Conservation (phyloP, 768 basidiomycete species). For the Hericium alpestre region DNA sequence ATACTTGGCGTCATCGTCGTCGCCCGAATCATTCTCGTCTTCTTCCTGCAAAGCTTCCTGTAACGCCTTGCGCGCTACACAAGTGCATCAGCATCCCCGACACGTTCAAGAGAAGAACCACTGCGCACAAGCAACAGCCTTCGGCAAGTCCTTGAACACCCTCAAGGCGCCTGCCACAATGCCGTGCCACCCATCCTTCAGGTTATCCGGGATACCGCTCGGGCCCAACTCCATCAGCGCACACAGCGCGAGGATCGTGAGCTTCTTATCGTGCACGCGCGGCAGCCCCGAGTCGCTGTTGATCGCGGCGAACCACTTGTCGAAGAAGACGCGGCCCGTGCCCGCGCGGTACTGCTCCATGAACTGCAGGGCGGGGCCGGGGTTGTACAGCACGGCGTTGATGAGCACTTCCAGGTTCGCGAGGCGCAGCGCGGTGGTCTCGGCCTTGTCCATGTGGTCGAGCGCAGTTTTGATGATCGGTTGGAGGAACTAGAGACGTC, state of each 20-base stretch:
- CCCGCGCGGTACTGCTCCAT: conserved; percentile 55
- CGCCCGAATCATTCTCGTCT: conserved; percentile 24
- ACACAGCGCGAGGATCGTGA: conserved; percentile 67
- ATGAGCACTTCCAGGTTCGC: conserved; percentile 78
- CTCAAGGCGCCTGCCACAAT: conserved; percentile 62
- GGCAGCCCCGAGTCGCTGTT: conserved; percentile 49
- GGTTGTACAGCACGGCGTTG: conserved; percentile 77
- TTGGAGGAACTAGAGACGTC: conserved; percentile 42
- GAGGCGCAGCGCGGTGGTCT: conserved; percentile 56
- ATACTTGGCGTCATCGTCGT: conserved; percentile 51
- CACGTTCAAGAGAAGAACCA: not conserved
- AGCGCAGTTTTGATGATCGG: conserved; percentile 54
- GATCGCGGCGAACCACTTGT: conserved; percentile 74
- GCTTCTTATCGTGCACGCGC: conserved; percentile 85
- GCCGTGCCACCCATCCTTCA: conserved; percentile 65
- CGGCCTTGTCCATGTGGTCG: conserved; percentile 43
- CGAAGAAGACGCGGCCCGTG: conserved; percentile 68
- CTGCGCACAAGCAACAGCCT: conserved; percentile 58
- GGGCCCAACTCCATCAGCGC: conserved; percentile 66
- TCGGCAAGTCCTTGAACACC: conserved; percentile 70
- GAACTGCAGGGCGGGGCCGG: conserved; percentile 61
- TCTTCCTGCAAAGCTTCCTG: conserved; percentile 31
- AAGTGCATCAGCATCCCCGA: not conserved
- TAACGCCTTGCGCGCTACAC: conserved; percentile 47
- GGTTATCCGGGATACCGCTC: conserved; percentile 39